phyloP scores from a whole-genome alignment of 345 rosid genomes.

The Xanthoceras sorbifolium region DNA sequence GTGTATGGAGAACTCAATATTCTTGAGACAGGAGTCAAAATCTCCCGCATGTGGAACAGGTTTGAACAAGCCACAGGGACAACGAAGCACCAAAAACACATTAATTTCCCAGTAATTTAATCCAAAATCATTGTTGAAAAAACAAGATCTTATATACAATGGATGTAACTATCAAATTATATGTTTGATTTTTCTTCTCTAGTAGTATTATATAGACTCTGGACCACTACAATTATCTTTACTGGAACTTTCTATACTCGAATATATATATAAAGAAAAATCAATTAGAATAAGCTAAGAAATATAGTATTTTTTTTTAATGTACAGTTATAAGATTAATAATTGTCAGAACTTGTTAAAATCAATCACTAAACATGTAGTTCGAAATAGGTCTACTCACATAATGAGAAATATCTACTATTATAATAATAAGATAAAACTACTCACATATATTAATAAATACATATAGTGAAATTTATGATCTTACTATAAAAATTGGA shows the following conservation, averaged over 20 bases:
- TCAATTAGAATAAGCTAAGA: background rate
- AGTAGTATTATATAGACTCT: no score
- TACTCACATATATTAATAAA: no score
- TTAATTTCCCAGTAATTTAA: background rate
- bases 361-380: no score
- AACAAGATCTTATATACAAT: background rate
- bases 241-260: background rate
- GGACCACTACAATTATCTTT: slow-evolving; percentile 1
- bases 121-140: background rate
- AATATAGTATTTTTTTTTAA: no score
- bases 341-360: no score
- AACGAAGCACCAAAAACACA: background rate
- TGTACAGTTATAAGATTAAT: no score
- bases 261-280: background rate
- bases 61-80: background rate
- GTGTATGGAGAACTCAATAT: background rate
- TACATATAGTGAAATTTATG: no score
- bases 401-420: no score
- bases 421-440: no score
- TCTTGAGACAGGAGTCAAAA: background rate
- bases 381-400: no score
- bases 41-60: background rate
- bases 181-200: background rate
- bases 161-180: background rate
- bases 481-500: no score